Evolutionary conservation across 495 filamentous ascomycete species (phyloP).

Genomic region (Penicillium antarcticum): DNA sequence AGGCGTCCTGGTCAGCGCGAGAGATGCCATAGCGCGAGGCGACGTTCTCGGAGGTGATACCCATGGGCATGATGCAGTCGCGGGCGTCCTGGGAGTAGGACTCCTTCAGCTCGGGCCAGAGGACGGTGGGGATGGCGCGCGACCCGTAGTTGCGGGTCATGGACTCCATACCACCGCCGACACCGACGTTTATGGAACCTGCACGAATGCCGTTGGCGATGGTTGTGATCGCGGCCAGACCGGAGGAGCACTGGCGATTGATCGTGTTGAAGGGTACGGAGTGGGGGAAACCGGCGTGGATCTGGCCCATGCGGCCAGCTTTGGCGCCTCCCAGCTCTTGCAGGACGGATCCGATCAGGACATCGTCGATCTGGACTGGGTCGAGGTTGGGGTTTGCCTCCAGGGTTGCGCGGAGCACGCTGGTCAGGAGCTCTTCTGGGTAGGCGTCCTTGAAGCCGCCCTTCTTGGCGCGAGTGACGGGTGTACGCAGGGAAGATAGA

Average conservation of each 20-base stretch:
- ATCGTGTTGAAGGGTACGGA: slow-evolving; percentile 76
- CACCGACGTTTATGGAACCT: slow-evolving; percentile 71
- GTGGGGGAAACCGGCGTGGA: slow-evolving; percentile 74
- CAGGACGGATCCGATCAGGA: slow-evolving; percentile 82
- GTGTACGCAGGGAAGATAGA: slow-evolving; percentile 82
- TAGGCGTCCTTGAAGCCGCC: slow-evolving; percentile 85
- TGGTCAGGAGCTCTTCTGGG: slow-evolving; percentile 81
- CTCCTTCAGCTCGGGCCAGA: slow-evolving; percentile 72
- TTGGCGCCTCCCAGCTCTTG: slow-evolving; percentile 89
- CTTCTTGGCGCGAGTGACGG: slow-evolving; percentile 76
- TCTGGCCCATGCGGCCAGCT: slow-evolving; percentile 85
- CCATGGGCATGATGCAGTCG: slow-evolving; percentile 94
- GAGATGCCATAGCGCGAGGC: slow-evolving; percentile 71
- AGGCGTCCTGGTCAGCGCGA: slow-evolving; percentile 75
- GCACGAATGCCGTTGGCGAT: slow-evolving; percentile 69
- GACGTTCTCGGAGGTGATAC: slow-evolving; percentile 88
- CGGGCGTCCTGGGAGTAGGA: slow-evolving; percentile 62
- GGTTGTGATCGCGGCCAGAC: slow-evolving; percentile 68
- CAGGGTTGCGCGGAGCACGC: slow-evolving; percentile 80
- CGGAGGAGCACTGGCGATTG: slow-evolving; percentile 82
- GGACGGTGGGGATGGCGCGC: slow-evolving; percentile 73
- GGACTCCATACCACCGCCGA: slow-evolving; percentile 88
- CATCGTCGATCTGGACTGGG: slow-evolving; percentile 69
- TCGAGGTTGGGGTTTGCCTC: slow-evolving; percentile 72
- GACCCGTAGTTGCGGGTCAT: slow-evolving; percentile 89